phyloP scores from a whole-genome alignment of 768 basidiomycete genomes.

The Tephrocybe rancida region DNA sequence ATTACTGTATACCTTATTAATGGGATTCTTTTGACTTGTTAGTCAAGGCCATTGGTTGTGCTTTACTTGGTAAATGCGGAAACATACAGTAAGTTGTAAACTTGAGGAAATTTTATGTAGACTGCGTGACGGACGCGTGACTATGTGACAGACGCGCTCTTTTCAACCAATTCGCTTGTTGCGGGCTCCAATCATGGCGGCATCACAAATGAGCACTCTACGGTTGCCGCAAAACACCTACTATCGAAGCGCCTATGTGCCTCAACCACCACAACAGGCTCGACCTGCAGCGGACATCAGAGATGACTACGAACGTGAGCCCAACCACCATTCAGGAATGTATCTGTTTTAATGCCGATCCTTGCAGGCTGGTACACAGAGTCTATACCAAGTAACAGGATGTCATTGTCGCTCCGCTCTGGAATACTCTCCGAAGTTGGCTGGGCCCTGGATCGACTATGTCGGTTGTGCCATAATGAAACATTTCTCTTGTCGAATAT shows the following conservation, averaged over 20 bases:
- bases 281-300: constrained; percentile 47
- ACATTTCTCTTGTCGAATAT: constrained; percentile 71
- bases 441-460: constrained; percentile 89
- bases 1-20: constrained; percentile 22
- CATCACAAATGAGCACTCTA: constrained; percentile 14
- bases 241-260: constrained; percentile 29
- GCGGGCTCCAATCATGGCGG: constrained; percentile 3
- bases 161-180: no score
- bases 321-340: not conserved
- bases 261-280: constrained; percentile 23
- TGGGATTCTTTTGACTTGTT: no score
- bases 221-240: constrained; percentile 24
- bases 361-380: constrained; percentile 85
- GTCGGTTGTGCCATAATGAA: constrained; percentile 79
- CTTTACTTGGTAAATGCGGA: no score
- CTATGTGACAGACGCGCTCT: not conserved
- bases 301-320: constrained; percentile 80
- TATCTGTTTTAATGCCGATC: constrained; percentile 7
- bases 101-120: not conserved
- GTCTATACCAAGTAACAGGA: constrained; percentile 74
- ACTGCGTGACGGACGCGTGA: constrained; percentile 14
- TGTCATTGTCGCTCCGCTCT: constrained; percentile 88
- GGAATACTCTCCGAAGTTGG: constrained; percentile 80
- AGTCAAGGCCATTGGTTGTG: no score
- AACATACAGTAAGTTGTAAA: no score